Evolutionary conservation across 164 flowering plant genomes (phyloP), one percentile per base, ranked within the genome.

Genomic region (Berberis thunbergii): DNA sequence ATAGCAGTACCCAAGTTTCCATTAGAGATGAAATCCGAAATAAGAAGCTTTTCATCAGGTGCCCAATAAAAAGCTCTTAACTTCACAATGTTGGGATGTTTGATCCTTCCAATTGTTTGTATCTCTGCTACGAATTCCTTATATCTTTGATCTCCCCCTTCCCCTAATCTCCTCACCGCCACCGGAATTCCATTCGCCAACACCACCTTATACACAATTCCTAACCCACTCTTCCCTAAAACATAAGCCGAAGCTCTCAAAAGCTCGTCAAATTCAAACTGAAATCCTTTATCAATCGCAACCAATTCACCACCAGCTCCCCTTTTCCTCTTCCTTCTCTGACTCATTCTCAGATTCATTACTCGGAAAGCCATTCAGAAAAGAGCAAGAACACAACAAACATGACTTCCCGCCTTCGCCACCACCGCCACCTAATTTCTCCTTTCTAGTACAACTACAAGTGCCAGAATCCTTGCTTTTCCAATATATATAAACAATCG

Each of bases 11-110:
- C 86, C 78, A 94, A 74, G 67, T 80, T 94, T 77, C 99, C 99
- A 70, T 91, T 86, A 69, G 91, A 84, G 72, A 94, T 79, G 78
- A 82, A 94, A 70, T 94, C 97, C 52, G 79, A 74, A 60, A 94
- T 84, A 41, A 94, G 89, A 50, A 94, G 88, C 80, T 94, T 94
- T 74, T 91, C 99, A 68, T 94, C 99, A 1, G 90, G 76, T 44
- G 99, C 97, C 97, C 97, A 94, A 63, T 91, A 94, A 72, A 89
- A 91, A 57, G 99, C 99, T 57, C 96, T 83, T 69, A 91, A 52
- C 60, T 58, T 81, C 58, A 89, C 97, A 43, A 94, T 49, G 64
- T 94, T 94, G 0, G 94, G 96, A 74, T 94, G 99, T 75, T 85
- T 86, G 12, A 94, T 83, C 62, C 74, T 80, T 60, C 88, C 94